Conservation (phyloP, 2,329 filamentous ascomycete species). For the Stagonosporopsis vannaccii region DNA sequence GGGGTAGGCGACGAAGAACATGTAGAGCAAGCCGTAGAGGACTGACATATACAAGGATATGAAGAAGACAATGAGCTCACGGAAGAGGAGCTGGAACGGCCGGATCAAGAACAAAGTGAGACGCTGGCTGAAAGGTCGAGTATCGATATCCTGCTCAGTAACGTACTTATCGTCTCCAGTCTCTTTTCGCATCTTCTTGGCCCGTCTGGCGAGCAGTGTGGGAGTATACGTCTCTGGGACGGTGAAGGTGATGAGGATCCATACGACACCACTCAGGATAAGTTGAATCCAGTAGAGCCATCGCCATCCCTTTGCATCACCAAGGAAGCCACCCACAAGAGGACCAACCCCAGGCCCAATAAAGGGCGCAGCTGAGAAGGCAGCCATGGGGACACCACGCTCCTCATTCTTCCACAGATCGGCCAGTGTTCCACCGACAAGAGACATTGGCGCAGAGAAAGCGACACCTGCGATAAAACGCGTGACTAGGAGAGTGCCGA, state of each 20-base stretch:
- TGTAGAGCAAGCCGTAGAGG: slow-evolving; percentile 76
- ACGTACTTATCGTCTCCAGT: slow-evolving; percentile 73
- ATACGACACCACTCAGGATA: slow-evolving; percentile 74
- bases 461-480: slow-evolving; percentile 82
- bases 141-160: slow-evolving; percentile 82
- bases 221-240: slow-evolving; percentile 90
- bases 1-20: slow-evolving; percentile 67
- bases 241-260: slow-evolving; percentile 82
- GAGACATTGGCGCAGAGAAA: slow-evolving; percentile 85
- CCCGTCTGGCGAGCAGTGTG: slow-evolving; percentile 74
- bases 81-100: slow-evolving; percentile 84
- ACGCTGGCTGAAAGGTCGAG: slow-evolving; percentile 71
- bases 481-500: slow-evolving; percentile 76
- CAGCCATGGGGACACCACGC: slow-evolving; percentile 85
- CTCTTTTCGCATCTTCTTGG: slow-evolving; percentile 73
- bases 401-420: slow-evolving; percentile 88
- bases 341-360: slow-evolving; percentile 74
- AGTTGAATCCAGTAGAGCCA: slow-evolving; percentile 90
- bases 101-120: slow-evolving; percentile 78
- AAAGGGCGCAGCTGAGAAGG: slow-evolving; percentile 83
- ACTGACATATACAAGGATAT: slow-evolving; percentile 87
- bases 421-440: slow-evolving; percentile 82
- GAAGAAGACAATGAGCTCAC: slow-evolving; percentile 84
- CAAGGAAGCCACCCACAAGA: slow-evolving; percentile 75
- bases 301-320: slow-evolving; percentile 75